These are phyloP conservation scores for Clohesyomyces aquaticus DNA, from an alignment of 495 filamentous ascomycete genomes.

Conservation along the genomic window DNA sequence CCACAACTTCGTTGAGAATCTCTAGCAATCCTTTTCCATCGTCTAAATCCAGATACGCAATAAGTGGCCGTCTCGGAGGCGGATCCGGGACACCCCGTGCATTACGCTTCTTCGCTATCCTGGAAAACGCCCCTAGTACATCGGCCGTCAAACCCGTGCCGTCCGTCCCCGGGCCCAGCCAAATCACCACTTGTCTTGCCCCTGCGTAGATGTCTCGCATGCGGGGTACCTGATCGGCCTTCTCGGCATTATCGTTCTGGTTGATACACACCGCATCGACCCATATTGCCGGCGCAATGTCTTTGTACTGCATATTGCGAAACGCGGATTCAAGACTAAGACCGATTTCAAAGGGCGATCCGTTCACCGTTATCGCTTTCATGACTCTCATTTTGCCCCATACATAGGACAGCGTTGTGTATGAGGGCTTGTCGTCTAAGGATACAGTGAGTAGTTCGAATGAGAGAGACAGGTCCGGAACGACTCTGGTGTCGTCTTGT, in stretches of 20 bases:
- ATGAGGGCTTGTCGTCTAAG: constrained; percentile 3
- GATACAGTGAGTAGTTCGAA: not conserved
- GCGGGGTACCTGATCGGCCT: not conserved
- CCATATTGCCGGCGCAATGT: constrained; percentile 5
- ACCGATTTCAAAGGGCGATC: not conserved
- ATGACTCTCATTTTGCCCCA: not conserved
- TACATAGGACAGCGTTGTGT: constrained; percentile 1
- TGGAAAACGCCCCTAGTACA: not conserved
- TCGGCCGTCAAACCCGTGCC: not conserved
- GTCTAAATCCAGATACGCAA: too few species aligned
- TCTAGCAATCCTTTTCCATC: too few species aligned
- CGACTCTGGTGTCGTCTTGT: not conserved
- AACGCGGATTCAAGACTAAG: not conserved
- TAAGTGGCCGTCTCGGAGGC: too few species aligned
- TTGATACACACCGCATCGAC: not conserved
- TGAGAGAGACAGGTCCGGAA: not conserved
- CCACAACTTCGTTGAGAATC: too few species aligned
- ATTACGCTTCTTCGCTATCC: too few species aligned
- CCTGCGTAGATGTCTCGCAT: not conserved
- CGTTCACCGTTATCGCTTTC: not conserved
- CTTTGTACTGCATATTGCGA: not conserved
- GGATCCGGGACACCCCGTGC: too few species aligned
- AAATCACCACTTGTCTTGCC: not conserved
- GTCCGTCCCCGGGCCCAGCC: not conserved
- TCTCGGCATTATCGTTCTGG: not conserved